Conservation (phyloP, 2,329 filamentous ascomycete genomes). For the Aspergillus ustus region DNA sequence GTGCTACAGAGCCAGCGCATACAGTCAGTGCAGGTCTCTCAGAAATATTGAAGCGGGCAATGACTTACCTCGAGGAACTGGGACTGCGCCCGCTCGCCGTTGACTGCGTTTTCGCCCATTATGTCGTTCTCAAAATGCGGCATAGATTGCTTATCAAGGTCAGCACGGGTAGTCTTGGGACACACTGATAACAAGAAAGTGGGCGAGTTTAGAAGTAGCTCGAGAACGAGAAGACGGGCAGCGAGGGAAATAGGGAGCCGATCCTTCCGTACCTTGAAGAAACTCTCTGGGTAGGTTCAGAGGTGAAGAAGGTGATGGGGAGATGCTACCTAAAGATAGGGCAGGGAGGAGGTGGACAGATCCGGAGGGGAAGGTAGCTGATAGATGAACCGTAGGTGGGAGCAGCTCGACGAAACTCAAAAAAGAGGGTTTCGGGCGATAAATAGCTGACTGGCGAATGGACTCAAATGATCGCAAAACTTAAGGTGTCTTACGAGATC, state of each 20-base stretch:
- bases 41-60: neutral
- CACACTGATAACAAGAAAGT: neutral
- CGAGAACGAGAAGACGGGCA: neutral
- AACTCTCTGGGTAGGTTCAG: neutral
- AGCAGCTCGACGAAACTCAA: constrained; percentile 16
- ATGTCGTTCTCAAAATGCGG: constrained; percentile 54
- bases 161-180: neutral
- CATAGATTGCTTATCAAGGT: constrained; percentile 38
- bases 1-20: constrained; percentile 62
- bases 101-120: constrained; percentile 54
- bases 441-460: constrained; percentile 18
- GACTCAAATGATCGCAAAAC: constrained; percentile 8
- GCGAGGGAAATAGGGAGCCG: neutral
- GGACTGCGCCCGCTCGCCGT: constrained; percentile 56
- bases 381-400: constrained; percentile 20
- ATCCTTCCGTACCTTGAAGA: neutral
- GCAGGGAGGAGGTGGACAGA: constrained; percentile 11
- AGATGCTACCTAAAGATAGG: constrained; percentile 13
- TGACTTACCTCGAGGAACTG: constrained; percentile 50
- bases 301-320: constrained; percentile 4
- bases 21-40: constrained; percentile 25
- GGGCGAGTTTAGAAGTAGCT: neutral
- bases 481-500: constrained; percentile 7
- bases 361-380: constrained; percentile 14
- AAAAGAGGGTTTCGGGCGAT: constrained; percentile 12